Evolutionary conservation across 2,329 filamentous ascomycete genomes (phyloP), one percentile per base, ranked within the genome.

Genomic region (Cylindrodendrum hubeiense): DNA sequence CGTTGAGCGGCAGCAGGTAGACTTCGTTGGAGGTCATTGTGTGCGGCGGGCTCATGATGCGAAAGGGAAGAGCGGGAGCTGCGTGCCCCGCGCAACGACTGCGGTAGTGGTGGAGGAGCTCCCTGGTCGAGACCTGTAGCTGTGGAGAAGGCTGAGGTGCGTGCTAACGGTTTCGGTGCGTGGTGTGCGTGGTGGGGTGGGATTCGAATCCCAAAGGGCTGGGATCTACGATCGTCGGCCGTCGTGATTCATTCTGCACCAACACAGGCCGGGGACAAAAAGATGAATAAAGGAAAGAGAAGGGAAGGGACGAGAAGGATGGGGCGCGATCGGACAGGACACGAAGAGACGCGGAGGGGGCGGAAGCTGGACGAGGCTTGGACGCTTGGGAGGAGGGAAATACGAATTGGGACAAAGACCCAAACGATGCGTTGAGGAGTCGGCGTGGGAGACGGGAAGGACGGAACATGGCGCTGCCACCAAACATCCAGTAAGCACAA

Each of bases 1-100:
- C 95, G 78, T 94, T 96, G 80, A 99, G 88, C 70, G 93, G 93
- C 68, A 99, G 87, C 75, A 97, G 84, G 83, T 98, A 97, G 69
- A 98, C 90, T 80, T 93, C 87, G 78, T 84, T 89, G 74, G 89
- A 89, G 74, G 86, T 86, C 82, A 90, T 89, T 67, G 84, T 90
- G 80, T 82, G 82, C 34, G 72, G 71, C 66, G 87, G 87, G 74
- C 85, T 83, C 87, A 90, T 90, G 78, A 71, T 81, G 76, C 72
- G 65, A 69, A 71, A 74, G 71, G 71, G 70, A 74, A 74, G 73
- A 74, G 72, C 70, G 57, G 67, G 66, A 67, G 72, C 73, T 69
- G 55, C 64, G 70, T 72, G 71, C 71, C 73, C 73, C 73, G 70
- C 73, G 71, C 60, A 68, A 74, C 61, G 71, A 72, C 54, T 70